Evolutionary conservation across 192 early-diverging fungal species (phyloP).

Genomic region (Coemansia sp.): DNA sequence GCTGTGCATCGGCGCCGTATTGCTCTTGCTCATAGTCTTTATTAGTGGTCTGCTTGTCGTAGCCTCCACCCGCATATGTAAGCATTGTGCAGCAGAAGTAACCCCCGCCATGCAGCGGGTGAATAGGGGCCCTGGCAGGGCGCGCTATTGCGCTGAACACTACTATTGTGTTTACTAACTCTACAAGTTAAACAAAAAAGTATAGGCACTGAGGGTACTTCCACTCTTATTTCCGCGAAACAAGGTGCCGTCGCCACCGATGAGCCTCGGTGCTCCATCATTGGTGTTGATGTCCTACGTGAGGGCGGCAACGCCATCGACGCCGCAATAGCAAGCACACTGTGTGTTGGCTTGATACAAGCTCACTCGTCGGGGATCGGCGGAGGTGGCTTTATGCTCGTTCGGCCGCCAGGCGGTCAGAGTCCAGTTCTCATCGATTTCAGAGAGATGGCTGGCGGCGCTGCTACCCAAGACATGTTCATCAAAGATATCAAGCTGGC

Average conservation of each 20-base stretch:
- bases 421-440: slow-evolving; percentile 78
- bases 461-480: slow-evolving; percentile 80
- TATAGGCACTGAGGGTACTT: slow-evolving; percentile 24
- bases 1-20: slow-evolving; percentile 5
- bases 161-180: background rate
- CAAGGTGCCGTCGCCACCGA: slow-evolving; percentile 73
- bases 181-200: background rate
- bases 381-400: slow-evolving; percentile 93
- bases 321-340: slow-evolving; percentile 79
- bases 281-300: slow-evolving; percentile 72
- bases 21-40: slow-evolving; percentile 21
- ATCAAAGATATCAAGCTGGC: slow-evolving; percentile 68
- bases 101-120: background rate
- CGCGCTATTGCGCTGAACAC: background rate
- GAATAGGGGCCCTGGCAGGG: background rate
- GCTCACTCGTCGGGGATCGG: slow-evolving; percentile 89
- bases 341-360: slow-evolving; percentile 89
- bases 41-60: slow-evolving; percentile 25
- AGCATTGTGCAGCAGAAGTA: background rate
- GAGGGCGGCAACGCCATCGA: slow-evolving; percentile 90
- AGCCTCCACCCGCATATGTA: slow-evolving; percentile 14
- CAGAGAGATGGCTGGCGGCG: slow-evolving; percentile 79
- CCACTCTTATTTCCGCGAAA: slow-evolving; percentile 41
- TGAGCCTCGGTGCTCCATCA: slow-evolving; percentile 66
- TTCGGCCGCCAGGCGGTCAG: slow-evolving; percentile 63